Evolutionary conservation across 352 stramenopile genomes (phyloP), one percentile per base, ranked within the genome.

Genomic region (Globisporangium sylvaticum): DNA sequence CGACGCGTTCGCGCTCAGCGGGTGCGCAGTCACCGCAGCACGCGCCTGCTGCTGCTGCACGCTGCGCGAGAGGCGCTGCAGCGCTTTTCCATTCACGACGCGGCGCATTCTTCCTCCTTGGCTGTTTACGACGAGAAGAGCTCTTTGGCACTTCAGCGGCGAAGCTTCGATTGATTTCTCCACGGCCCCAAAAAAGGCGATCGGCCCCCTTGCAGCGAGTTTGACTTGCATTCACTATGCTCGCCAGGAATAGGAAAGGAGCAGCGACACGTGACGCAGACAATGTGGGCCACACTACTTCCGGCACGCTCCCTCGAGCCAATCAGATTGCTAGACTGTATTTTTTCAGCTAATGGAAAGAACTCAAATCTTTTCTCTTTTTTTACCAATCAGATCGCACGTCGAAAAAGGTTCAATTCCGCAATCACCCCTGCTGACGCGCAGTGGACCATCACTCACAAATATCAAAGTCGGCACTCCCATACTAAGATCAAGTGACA

Each of bases 101-200:
- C 78, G 77, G 71, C 80, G 82, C 82, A 90, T 90, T 52, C n/a
- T 65, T 46, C 60, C 64, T 15, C 6, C 9, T 75, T 55, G 32
- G 27, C 2, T 24, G 27, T 59, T 31, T 44, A 22, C 18, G 54
- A 34, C 29, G 54, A 32, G 37, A 65, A 54, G 56, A 48, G 67
- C 67, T 64, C 48, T 68, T 68, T 70, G 53, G 44, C 44, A 53
- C 53, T 58, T 27, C 18, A 22, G 42, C 18, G 42, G 42, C 24
- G 71, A 27, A 71, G 69, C 67, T 64, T 62, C 63, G 27, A 18
- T 70, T 56, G 50, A 60, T 69, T 74, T 70, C 29, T 42, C 64
- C 31, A 56, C 14, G 25, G 29, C 14, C 29, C 12, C 53, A 29
- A 39, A 34, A n/a, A 58, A 5, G 18, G 24, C 8, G 42, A 50